Base-by-base conservation (phyloP, 225 moss, liverwort and hornwort species). In the Pseudisothecium myosuroides region DNA sequence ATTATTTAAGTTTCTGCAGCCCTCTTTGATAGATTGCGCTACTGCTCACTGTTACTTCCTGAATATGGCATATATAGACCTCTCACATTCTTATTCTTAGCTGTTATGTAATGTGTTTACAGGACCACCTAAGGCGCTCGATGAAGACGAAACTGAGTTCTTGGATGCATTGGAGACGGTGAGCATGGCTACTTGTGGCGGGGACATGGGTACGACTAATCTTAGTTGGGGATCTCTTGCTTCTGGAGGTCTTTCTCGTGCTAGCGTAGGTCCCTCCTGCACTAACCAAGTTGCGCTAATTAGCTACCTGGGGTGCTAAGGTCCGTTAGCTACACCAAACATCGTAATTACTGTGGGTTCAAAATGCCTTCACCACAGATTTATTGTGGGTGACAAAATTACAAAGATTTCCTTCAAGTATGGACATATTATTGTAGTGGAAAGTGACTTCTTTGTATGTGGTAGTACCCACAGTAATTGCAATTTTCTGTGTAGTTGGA, bases 71-170 rank as follows among this genome's bases (percentile, higher is more conserved):
- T 80, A 17, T 27, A 21, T 62, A 80, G 49, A 68, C 82, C 43
- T 50, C 29, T 86, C 50, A 64, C 65, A 50, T 83, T 82, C 82
- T 64, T 80, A 29, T 76, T 86, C 19, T 88, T 83, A 37, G 62
- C 24, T 83, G 22, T 43, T 82, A 56, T 87, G 59, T 85, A 20
- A 68, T 88, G 84, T 67, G 59, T 79, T 84, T 66, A 54, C 93
- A 98, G 98, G 91, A 80, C 97, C 99, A 76, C 99, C 99, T 6
- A 99, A 99, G 93, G 97, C 99, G 60, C 91, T 99, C 86, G 99
- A 99, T 90, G 96, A 97, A 89, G 99, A 97, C 86, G 99, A 99
- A 89, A 94, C 97, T 62, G 99, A 99, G 84, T 99, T 99, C 87
- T 88, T 99, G 92, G 97, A 99, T 83, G 93, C 96, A 78, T 93